A percentile compares a stretch with the other conserved stretches of the same genome.
These are phyloP conservation scores for Tuber melanosporum DNA, from an alignment of 495 filamentous ascomycete species.

Conservation along the genomic window DNA sequence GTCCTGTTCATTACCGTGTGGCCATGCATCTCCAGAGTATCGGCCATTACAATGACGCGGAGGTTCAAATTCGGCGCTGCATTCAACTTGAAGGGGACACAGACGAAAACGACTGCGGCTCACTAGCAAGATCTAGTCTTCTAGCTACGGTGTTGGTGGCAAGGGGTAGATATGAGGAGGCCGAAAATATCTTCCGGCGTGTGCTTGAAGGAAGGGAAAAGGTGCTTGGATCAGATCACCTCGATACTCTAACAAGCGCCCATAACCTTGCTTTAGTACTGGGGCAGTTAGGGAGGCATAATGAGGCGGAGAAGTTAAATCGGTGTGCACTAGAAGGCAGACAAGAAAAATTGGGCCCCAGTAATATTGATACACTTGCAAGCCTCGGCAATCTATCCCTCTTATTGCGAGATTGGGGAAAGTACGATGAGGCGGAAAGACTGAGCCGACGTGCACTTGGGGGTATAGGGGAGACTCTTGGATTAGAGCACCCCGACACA, in stretches of 20 bases:
- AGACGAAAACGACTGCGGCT: not conserved
- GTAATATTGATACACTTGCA: constrained; percentile 40
- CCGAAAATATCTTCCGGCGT: constrained; percentile 37
- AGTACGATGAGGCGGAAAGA: constrained; percentile 43
- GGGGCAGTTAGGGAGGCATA: constrained; percentile 37
- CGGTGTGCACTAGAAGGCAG: constrained; percentile 22
- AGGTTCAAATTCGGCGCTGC: constrained; percentile 1
- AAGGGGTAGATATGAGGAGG: constrained; percentile 44
- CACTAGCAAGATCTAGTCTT: constrained; percentile 18
- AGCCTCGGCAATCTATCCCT: constrained; percentile 41
- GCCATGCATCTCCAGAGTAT: not conserved
- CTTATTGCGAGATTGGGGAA: constrained; percentile 36
- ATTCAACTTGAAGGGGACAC: not conserved
- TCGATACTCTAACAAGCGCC: not conserved
- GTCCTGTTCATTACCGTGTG: not conserved
- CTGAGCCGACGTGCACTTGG: constrained; percentile 36
- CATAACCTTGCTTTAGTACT: constrained; percentile 12
- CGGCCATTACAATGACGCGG: not conserved
- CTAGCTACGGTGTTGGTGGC: constrained; percentile 38
- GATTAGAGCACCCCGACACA: constrained; percentile 37
- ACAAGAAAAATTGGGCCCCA: constrained; percentile 36
- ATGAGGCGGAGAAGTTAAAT: constrained; percentile 43
- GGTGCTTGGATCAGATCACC: constrained; percentile 18
- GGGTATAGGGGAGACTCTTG: constrained; percentile 37
- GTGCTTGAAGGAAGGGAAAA: constrained; percentile 15